These are phyloP conservation scores for Aspergillus pseudonomiae DNA, from an alignment of 2,329 filamentous ascomycete species.

Conservation along the genomic window DNA sequence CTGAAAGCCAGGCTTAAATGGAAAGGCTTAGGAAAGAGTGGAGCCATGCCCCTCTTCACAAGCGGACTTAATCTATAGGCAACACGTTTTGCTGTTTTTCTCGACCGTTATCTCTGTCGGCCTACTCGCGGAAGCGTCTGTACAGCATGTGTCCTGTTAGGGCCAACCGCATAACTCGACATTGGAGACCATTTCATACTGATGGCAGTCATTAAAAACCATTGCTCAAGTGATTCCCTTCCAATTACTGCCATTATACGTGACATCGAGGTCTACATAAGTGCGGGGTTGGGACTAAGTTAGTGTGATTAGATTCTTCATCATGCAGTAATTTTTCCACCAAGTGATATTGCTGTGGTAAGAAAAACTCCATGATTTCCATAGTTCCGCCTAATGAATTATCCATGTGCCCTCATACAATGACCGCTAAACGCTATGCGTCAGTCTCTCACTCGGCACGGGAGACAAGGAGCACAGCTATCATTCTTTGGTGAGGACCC, in stretches of 20 bases:
- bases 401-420: neutral
- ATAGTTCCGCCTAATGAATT: neutral
- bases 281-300: neutral
- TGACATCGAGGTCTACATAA: neutral
- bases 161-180: neutral
- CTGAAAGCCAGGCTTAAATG: neutral
- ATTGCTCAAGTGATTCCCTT: neutral
- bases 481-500: too few species aligned
- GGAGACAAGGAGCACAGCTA: neutral
- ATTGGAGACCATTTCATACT: neutral
- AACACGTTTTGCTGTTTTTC: neutral
- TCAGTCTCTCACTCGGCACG: neutral
- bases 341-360: neutral
- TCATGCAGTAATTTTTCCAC: neutral
- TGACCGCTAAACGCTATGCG: neutral
- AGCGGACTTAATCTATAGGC: neutral
- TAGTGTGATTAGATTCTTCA: neutral
- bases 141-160: neutral
- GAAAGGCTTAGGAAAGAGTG: neutral
- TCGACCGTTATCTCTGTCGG: neutral
- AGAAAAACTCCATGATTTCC: neutral
- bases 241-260: neutral
- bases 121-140: neutral
- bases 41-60: neutral
- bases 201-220: neutral